Conservation (phyloP, 768 basidiomycete species). For the Lactarius psammicola region DNA sequence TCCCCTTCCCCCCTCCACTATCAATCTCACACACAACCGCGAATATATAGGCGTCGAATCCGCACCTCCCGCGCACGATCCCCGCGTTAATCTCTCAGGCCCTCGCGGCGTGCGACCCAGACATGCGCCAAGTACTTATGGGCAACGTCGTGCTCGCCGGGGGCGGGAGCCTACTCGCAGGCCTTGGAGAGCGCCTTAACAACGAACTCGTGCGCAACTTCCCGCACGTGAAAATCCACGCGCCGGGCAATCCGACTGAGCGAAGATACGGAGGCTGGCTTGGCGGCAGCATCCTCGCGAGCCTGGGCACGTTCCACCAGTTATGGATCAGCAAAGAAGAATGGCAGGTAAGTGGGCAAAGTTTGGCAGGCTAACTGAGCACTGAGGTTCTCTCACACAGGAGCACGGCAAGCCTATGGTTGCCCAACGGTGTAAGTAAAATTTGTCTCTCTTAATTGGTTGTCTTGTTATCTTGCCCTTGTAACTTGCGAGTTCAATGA, state of each 20-base stretch:
- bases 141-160: slow-evolving; percentile 96
- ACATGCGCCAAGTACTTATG: slow-evolving; percentile 85
- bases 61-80: slow-evolving; percentile 71
- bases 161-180: slow-evolving; percentile 83
- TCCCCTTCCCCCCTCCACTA: neutral
- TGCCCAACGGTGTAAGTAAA: slow-evolving; percentile 80
- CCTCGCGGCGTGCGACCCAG: slow-evolving; percentile 83
- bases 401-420: slow-evolving; percentile 84
- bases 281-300: slow-evolving; percentile 92
- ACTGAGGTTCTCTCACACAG: slow-evolving; percentile 36
- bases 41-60: slow-evolving; percentile 47
- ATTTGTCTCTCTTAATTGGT: neutral
- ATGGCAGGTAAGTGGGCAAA: slow-evolving; percentile 64
- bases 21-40: neutral
- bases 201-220: slow-evolving; percentile 72
- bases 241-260: slow-evolving; percentile 87
- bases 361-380: neutral
- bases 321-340: slow-evolving; percentile 94
- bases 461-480: neutral
- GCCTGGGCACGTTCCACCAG: slow-evolving; percentile 96
- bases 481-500: neutral
- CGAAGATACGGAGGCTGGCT: slow-evolving; percentile 93
- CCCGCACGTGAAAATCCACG: slow-evolving; percentile 88
- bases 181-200: slow-evolving; percentile 80
- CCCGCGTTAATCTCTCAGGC: slow-evolving; percentile 74